Base-by-base conservation (phyloP, 2,329 filamentous ascomycete species). In the Curvularia lunata region DNA sequence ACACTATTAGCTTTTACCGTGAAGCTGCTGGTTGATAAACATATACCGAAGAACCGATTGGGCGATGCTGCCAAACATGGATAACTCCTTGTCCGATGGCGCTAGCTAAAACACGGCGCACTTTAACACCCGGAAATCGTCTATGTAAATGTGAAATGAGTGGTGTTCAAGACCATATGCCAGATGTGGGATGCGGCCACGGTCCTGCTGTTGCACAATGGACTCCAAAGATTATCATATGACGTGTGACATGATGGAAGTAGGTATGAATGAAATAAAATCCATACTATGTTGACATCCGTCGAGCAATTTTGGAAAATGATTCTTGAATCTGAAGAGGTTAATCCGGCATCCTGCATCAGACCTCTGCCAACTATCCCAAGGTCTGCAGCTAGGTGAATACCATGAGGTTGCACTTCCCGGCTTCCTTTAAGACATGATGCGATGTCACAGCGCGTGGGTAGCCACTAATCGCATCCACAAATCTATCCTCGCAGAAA, bases 11-110 rank as follows among this genome's bases (percentile, higher is more conserved):
- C 59, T 73, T 79, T 60, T 78, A 77, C 57, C 64, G 77, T 13
- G 77, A 79, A 52, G 77, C 77, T 21, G 75, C 74, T 6, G 77
- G 77, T 52, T 76, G 69, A 75, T 23, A 38, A 25, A 9, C n/a
- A 9, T 5, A 32, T 32, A 10, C 13, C 7, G 19, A 5, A 16
- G 40, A 21, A 32, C 9, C 43, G 4, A 21, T 16, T 9, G 18
- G 7, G 18, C 18, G 32, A 30, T 32, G 21, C 28, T 32, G 28
- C 28, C 23, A 21, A 34, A 34, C n/a, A 18, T 21, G 18, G 5
- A 47, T 9, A 28, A 13, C n/a, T 3, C 16, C 12, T 13, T 12
- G n/a, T 19, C 10, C 12, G 5, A 32, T 30, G 18, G 18, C 12
- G 10, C 27, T 43, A 6, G n/a, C 2, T 37, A 16, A 23, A 34